Conservation (phyloP, 805 yeast species). For the Ogataea trehaloabstinens region DNA sequence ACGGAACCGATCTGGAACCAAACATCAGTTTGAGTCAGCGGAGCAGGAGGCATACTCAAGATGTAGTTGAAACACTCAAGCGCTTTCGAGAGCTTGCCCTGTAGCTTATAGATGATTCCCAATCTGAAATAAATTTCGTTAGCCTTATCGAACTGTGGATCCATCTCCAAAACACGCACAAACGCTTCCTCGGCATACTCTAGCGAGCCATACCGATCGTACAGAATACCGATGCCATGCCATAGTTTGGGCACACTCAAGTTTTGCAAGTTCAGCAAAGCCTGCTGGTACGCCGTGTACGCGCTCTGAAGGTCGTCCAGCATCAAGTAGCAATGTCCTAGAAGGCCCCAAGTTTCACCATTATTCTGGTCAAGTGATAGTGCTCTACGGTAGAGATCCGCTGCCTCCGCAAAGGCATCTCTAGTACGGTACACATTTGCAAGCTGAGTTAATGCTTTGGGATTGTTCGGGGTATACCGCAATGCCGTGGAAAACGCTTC, state of each 20-base stretch:
- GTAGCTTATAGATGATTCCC: constrained; percentile 96
- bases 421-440: constrained; percentile 87
- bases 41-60: constrained; percentile 87
- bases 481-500: constrained; percentile 85
- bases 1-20: constrained; percentile 99
- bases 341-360: constrained; percentile 95
- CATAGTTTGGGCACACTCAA: constrained; percentile 95
- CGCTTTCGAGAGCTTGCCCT: constrained; percentile 80
- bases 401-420: constrained; percentile 91
- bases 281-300: constrained; percentile 95
- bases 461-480: constrained; percentile 80
- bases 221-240: constrained; percentile 97
- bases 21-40: constrained; percentile 92
- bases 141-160: constrained; percentile 93
- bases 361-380: constrained; percentile 77
- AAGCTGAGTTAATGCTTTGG: constrained; percentile 78
- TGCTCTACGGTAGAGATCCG: constrained; percentile 89
- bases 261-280: constrained; percentile 83
- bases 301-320: constrained; percentile 94
- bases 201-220: constrained; percentile 92
- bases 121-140: constrained; percentile 94
- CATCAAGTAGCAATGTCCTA: constrained; percentile 97
- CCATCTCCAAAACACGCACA: constrained; percentile 91
- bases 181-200: constrained; percentile 99
- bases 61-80: constrained; percentile 94